Base-by-base conservation (phyloP, 2,329 filamentous ascomycete species). In the Nemania sp. region DNA sequence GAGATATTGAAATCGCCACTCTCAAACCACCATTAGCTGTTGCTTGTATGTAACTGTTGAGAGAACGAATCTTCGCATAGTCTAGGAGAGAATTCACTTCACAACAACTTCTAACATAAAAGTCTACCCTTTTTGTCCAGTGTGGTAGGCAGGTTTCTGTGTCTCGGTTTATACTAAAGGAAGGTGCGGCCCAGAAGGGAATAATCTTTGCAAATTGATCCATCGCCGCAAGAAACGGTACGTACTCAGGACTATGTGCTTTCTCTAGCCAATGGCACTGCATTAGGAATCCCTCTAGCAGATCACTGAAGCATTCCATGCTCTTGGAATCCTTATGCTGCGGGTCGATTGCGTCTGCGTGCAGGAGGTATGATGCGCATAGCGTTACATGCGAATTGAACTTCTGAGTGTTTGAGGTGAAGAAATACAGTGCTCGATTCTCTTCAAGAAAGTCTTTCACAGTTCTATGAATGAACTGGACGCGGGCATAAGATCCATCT, bases 371-470 rank as follows among this genome's bases (percentile, higher is more conserved):
- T 33, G 31, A 33, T 33, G 31, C 6, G 12, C 31, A 33, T 9
- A 33, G 31, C 31, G 31, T 14, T 33, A 33, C 31, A 33, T 33
- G 31, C 6, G 31, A n/a, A 14, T 33, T n/a, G 15, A 33, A 33
- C 31, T n/a, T n/a, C 31, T n/a, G 31, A 33, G 6, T 33, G 6
- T 6, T 33, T 33, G 31, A 33, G 5, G 31, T 33, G 12, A 33
- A n/a, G 12, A 33, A 33, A 14, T 33, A n/a, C 5, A 5, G 31
- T n/a, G 6, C 12, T 33, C 31, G 31, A 33, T n/a, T 33, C 31
- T 33, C 31, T 6, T 33, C 31, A 14, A 33, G 31, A 33, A 52
- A 52, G 36, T 52, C 49, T 20, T 42, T 33, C 24, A 52, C 49
- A 5, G 42, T 52, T 9, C 42, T 42, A 30, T 52, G 49, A 9